Evolutionary conservation across 2,329 filamentous ascomycete genomes (phyloP), one percentile per base, ranked within the genome.

Genomic region (Diaporthe sp.): DNA sequence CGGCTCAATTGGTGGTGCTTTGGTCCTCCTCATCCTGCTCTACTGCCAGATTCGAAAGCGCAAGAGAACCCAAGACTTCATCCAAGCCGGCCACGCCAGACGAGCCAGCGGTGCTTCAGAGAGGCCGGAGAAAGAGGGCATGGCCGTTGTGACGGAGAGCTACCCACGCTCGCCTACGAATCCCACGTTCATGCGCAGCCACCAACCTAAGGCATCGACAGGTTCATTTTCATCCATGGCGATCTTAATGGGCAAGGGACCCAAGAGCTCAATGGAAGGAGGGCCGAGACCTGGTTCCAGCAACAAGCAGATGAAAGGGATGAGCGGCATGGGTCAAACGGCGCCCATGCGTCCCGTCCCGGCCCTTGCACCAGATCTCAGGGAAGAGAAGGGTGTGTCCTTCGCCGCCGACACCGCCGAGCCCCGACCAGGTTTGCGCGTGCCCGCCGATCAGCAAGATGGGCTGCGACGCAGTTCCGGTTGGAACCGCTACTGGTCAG

Each of bases 401-500:
- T 87, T 86, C 74, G 82, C 83, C 7, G 72, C 79, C 55, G 78
- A 79, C 72, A 81, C 79, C 8, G 79, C 80, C 76, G 85, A 79
- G 81, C 85, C 85, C 75, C 85, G 83, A 74, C 81, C 82, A 55
- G 77, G 82, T 80, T 76, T 82, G 77, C 75, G 85, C 73, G 76
- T 78, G 77, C 77, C 84, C 81, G 72, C 80, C 77, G 77, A 84
- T 61, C 78, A 79, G 71, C 81, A 88, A 68, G 87, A 86, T 67
- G 84, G 84, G 60, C 84, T 86, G 28, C 88, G 91, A 73, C 88
- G 91, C 80, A 94, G 92, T 79, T 94, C 93, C 4, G 93, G 93
- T 65, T 95, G 93, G 93, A 94, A 94, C 82, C 87, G 91, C 72
- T 95, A 95, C 84, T 95, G 94, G 90, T 94, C 93, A 19, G 93